Evolutionary conservation across 495 filamentous ascomycete genomes (phyloP), one percentile per base, ranked within the genome.

Genomic region (Clohesyomyces aquaticus): DNA sequence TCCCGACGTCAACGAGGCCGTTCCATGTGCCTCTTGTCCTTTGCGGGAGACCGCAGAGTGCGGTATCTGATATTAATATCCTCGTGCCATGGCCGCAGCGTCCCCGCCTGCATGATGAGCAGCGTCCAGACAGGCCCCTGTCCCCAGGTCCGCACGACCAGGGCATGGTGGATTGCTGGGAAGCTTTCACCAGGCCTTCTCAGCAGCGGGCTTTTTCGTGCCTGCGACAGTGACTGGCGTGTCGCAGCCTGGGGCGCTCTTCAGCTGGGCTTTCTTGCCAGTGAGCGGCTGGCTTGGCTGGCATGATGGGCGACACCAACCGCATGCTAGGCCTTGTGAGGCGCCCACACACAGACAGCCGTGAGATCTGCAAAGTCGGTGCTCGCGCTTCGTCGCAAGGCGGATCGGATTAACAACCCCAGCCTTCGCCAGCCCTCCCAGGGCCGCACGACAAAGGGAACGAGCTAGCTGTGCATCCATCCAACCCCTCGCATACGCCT

Each of bases 401-500:
- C 65, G 59, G 52, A 62, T 62, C 59, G 65, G 52, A 52, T 59
- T 51, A 43, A 18, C 2, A 54, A 48, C 63, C 63, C 63, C 56
- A 52, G 57, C 43, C 51, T 22, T 52, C 56, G 56, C 52, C 52
- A 57, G 53, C 63, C 63, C 56, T 47, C 47, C 61, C 41, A 46
- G 54, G 52, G 41, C 23, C 51, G 38, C 54, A 32, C 47, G 55
- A 66, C 63, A 61, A 66, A 63, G 61, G 48, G 19, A 48, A 48
- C 58, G 35, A 9, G 9, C 16, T 47, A 22, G 43, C 56, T 49
- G 18, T 23, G 47, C 21, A 11, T 48, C 49, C 18, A 26, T 19
- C 59, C 49, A 42, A 50, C 62, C 62, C 61, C 66, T 65, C 66
- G 56, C 66, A 65, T 69, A 54, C 61, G 50, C 51, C 38, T 63